A percentile compares a stretch with the other conserved stretches of the same genome.
Conservation (phyloP, 306 rosid species). For the Begonia fuchsioides region DNA sequence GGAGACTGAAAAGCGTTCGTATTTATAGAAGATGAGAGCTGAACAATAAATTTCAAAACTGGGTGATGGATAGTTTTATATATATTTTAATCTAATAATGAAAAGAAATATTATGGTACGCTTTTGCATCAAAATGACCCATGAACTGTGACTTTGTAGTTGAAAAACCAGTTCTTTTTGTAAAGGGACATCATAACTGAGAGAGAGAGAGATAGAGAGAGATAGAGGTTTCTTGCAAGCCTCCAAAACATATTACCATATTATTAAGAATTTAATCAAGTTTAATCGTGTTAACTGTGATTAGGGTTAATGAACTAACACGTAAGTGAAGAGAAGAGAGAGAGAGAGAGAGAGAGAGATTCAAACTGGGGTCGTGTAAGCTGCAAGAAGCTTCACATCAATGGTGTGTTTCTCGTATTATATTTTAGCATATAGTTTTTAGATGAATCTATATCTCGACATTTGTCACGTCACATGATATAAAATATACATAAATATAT, state of each 20-base stretch:
- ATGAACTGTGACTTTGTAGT: neutral
- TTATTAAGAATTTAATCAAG: no score
- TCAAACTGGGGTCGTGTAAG: no score
- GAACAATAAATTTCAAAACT: neutral
- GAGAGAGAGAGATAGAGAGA: no score
- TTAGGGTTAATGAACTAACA: no score
- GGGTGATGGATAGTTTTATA: constrained; percentile 35
- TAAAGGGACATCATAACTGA: neutral
- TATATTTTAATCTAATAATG: neutral
- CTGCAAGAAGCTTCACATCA: no score
- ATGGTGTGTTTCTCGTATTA: neutral
- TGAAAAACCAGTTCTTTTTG: neutral
- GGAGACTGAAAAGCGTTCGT: constrained; percentile 13
- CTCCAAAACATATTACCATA: no score
- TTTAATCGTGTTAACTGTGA: no score
- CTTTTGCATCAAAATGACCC: no score
- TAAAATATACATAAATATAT: neutral
- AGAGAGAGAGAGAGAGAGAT: no score
- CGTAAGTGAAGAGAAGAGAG: no score
- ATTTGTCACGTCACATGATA: neutral
- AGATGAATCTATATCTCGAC: neutral
- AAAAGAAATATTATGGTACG: no score
- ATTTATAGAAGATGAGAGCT: neutral
- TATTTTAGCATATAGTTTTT: neutral
- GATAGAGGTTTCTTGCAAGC: no score